Base-by-base conservation (phyloP, 2,329 filamentous ascomycete genomes). In the Pyricularia sp. region DNA sequence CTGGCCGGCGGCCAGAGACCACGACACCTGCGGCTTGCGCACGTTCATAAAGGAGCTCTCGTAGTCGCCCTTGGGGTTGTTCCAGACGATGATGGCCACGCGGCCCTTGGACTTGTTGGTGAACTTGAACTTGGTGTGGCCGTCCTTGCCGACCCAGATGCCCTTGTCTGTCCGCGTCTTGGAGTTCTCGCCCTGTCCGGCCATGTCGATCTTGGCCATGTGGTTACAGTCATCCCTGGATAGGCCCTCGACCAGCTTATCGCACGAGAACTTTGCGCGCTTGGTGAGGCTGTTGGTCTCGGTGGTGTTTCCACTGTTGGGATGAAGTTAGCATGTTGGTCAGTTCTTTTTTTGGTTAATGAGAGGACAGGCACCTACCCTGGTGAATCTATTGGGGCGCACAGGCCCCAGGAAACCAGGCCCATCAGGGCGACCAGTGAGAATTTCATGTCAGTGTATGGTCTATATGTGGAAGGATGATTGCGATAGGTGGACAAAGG, bases 1-100 rank as follows among this genome's bases (percentile, higher is more conserved):
- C 66, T 74, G 67, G 66, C 75, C 75, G 8, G n/a, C 10, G 60
- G 74, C 72, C 63, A 81, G 70, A 10, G 75, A 74, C 66, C 77
- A 73, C 53, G 75, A 75, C 67, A 81, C 72, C 60, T 70, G 66
- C n/a, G 72, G 69, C 8, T 26, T 28, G 49, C 70, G 70, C 7
- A 67, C 68, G 67, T 72, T 72, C 68, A 74, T 69, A 60, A 73
- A 73, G 31, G 68, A 70, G 9, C 72, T 66, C 55, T 69, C 49
- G 44, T 67, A 67, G 66, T 74, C 71, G 28, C 64, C 62, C 60
- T 62, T 16, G 33, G 13, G 13, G 24, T 62, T 30, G 66, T 73
- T 66, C 71, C 72, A 73, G 13, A 73, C 31, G 53, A 74, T 66
- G 28, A 74, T 55, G n/a, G 65, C 71, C 19, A 70, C 69, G 3